Percentiles rank a stretch among this genome's conserved stretches.
phyloP scores from a whole-genome alignment of 202 grass and related monocot species.

The Brachypodium distachyon region DNA sequence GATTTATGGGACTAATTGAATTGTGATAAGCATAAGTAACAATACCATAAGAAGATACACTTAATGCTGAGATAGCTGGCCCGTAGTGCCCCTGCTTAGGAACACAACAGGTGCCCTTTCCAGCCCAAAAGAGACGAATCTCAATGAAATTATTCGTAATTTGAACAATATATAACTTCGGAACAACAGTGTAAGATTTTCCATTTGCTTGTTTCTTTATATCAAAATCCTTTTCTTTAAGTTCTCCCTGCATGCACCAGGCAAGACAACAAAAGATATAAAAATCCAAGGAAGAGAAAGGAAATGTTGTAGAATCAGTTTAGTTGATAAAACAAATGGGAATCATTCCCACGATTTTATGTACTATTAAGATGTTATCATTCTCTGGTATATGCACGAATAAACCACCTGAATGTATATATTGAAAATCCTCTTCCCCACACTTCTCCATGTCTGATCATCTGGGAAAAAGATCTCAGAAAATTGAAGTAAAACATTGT shows the following conservation, averaged over 20 bases:
- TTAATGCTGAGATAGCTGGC: constrained; percentile 42
- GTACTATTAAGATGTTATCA: not conserved
- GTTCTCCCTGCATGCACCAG: constrained; percentile 30
- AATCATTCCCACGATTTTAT: not conserved
- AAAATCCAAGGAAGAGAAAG: not conserved
- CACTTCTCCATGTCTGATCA: constrained; percentile 22
- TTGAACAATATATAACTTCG: constrained; percentile 1
- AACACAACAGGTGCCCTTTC: constrained; percentile 41
- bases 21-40: not conserved
- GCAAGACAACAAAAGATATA: not conserved
- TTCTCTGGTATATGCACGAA: not conserved
- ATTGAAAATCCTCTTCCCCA: constrained; percentile 48
- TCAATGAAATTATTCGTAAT: constrained; percentile 50
- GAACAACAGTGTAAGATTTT: constrained; percentile 12
- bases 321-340: not conserved
- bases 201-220: constrained; percentile 25
- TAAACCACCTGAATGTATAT: constrained; percentile 49
- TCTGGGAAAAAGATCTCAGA: constrained; percentile 29
- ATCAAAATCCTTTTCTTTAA: constrained; percentile 33
- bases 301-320: not conserved
- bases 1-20: not conserved
- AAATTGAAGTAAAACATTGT: constrained; percentile 38
- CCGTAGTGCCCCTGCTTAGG: constrained; percentile 22
- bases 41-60: constrained; percentile 25
- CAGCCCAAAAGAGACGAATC: constrained; percentile 50